Conservation (phyloP, 139 green algal species). For the Mesotaenium endlicherianum region DNA sequence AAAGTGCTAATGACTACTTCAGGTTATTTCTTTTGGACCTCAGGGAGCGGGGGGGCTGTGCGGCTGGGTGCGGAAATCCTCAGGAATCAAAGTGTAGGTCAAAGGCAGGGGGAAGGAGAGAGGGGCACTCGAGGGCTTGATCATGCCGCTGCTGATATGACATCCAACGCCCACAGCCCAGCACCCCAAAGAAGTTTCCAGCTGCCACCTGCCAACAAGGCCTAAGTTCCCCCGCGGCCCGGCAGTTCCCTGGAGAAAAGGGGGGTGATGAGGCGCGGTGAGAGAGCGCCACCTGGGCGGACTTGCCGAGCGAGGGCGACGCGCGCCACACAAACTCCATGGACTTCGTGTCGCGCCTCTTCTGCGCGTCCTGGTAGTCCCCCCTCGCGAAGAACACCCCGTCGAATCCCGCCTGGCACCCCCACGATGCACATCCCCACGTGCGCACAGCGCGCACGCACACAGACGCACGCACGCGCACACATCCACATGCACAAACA, state of each 20-base stretch:
- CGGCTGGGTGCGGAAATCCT: too few relatives aligned
- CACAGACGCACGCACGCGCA: too few relatives aligned
- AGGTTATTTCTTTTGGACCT: too few relatives aligned
- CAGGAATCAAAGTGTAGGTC: too few relatives aligned
- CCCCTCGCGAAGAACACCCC: slow-evolving; percentile 80
- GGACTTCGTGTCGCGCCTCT: slow-evolving; percentile 45
- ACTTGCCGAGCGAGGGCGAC: slow-evolving; percentile 57
- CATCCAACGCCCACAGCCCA: neutral
- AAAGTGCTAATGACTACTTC: too few relatives aligned
- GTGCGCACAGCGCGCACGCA: too few relatives aligned
- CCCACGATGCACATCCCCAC: too few relatives aligned
- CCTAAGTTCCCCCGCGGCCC: too few relatives aligned
- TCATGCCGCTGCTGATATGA: neutral
- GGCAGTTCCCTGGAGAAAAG: too few relatives aligned
- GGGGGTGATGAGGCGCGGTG: neutral
- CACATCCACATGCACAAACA: too few relatives aligned
- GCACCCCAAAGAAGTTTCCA: neutral
- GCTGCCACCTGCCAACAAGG: neutral
- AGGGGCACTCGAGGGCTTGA: neutral
- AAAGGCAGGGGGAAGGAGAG: too few relatives aligned
- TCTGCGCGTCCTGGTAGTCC: slow-evolving; percentile 73
- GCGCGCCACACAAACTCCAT: slow-evolving; percentile 77
- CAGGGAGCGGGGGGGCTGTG: too few relatives aligned
- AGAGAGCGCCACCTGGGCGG: slow-evolving; percentile 55
- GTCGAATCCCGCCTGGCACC: slow-evolving; percentile 71